Conservation (phyloP, 2,329 filamentous ascomycete species). For the Blumeriella jaapii region DNA sequence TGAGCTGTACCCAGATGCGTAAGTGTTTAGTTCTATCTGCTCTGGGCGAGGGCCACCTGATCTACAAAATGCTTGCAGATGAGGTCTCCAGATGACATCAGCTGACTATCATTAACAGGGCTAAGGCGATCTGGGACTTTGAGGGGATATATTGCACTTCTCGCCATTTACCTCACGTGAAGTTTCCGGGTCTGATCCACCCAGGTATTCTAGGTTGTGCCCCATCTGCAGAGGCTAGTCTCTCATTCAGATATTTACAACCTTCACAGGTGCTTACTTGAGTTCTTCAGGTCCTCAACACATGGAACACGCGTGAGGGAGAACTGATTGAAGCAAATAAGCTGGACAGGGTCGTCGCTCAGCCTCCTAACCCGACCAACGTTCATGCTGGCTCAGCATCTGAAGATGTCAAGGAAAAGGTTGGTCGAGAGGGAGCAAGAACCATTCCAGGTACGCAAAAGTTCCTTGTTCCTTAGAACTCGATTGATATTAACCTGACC, state of each 20-base stretch:
- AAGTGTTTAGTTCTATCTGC: too few species aligned
- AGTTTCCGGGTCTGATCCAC: slow-evolving; percentile 82
- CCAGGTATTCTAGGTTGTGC: slow-evolving; percentile 87
- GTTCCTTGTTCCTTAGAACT: neutral
- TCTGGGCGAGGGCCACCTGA: too few species aligned
- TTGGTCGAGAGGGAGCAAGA: slow-evolving; percentile 68
- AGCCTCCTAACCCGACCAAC: slow-evolving; percentile 61
- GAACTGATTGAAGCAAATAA: slow-evolving; percentile 63
- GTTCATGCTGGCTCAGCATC: slow-evolving; percentile 59
- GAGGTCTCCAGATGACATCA: too few species aligned
- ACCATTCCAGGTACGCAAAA: slow-evolving; percentile 58
- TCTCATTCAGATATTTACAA: too few species aligned
- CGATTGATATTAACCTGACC: too few species aligned
- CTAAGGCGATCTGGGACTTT: slow-evolving; percentile 68
- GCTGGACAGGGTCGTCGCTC: slow-evolving; percentile 60
- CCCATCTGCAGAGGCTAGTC: slow-evolving; percentile 44
- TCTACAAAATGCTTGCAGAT: too few species aligned
- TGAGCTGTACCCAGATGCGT: slow-evolving; percentile 76
- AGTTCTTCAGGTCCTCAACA: slow-evolving; percentile 53
- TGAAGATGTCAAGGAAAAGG: slow-evolving; percentile 47
- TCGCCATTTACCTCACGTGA: slow-evolving; percentile 76
- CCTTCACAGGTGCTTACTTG: too few species aligned
- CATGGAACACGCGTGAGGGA: slow-evolving; percentile 75
- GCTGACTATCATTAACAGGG: too few species aligned
- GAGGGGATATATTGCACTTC: slow-evolving; percentile 73